Percentiles rank a stretch among this genome's conserved stretches.
Evolutionary conservation across 2,329 filamentous ascomycete species (phyloP).

Genomic region (Fusarium lateritium): DNA sequence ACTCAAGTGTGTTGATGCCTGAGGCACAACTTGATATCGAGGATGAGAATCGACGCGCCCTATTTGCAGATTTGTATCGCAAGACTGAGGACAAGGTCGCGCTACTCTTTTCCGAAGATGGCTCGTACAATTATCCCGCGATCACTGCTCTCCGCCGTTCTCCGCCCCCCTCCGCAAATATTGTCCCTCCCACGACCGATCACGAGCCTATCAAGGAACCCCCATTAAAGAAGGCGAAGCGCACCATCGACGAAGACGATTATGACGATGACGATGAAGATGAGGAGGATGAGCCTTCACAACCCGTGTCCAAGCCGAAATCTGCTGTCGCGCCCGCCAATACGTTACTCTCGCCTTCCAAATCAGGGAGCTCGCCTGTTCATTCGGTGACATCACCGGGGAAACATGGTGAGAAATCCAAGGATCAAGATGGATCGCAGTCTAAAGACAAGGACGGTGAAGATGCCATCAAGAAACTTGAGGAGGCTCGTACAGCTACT

Average conservation of each 20-base stretch:
- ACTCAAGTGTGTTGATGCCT: constrained; percentile 67
- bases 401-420: constrained; percentile 68
- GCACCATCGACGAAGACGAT: constrained; percentile 86
- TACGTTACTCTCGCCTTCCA: constrained; percentile 76
- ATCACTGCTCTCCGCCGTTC: constrained; percentile 68
- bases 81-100: constrained; percentile 83
- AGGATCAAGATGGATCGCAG: constrained; percentile 63
- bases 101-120: constrained; percentile 76
- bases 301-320: constrained; percentile 67
- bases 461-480: constrained; percentile 91
- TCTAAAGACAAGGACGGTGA: constrained; percentile 79
- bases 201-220: constrained; percentile 72
- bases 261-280: constrained; percentile 89
- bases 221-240: constrained; percentile 80
- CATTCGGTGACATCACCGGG: constrained; percentile 74
- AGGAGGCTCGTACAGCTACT: constrained; percentile 90
- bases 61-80: constrained; percentile 84
- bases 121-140: constrained; percentile 65
- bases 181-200: constrained; percentile 70
- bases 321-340: constrained; percentile 67
- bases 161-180: constrained; percentile 57
- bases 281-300: constrained; percentile 70
- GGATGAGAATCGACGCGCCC: constrained; percentile 79
- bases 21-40: constrained; percentile 72
- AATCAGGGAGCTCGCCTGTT: constrained; percentile 77